phyloP scores from a whole-genome alignment of 2,329 filamentous ascomycete genomes.

The Hirsutella thompsonii region DNA sequence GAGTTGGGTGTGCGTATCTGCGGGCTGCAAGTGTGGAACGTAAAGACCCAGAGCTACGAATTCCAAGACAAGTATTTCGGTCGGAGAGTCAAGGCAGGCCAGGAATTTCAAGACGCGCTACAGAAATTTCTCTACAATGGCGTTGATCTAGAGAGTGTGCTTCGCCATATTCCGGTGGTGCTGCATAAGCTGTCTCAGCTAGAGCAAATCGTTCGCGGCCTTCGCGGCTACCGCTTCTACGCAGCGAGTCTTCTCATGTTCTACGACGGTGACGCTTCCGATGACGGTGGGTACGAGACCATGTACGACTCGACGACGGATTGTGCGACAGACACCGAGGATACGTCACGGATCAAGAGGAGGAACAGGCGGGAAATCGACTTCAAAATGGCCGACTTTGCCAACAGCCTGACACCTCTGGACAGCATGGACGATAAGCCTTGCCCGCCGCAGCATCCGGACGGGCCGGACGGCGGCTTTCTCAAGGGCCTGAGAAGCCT shows the following conservation, averaged over 20 bases:
- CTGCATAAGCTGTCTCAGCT: constrained; percentile 72
- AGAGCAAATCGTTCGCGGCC: constrained; percentile 66
- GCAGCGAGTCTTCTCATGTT: constrained; percentile 90
- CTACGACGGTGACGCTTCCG: constrained; percentile 71
- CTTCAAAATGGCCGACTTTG: constrained; percentile 97
- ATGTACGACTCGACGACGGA: constrained; percentile 45
- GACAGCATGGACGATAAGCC: constrained; percentile 49
- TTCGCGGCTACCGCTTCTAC: constrained; percentile 87
- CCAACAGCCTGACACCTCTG: constrained; percentile 87
- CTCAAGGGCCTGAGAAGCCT: constrained; percentile 71
- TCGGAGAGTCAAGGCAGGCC: constrained; percentile 71
- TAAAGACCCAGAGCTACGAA: constrained; percentile 67
- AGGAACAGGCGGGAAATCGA: constrained; percentile 55
- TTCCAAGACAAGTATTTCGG: constrained; percentile 99
- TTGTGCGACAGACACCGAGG: constrained; percentile 44
- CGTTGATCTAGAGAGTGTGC: constrained; percentile 63
- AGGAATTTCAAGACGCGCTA: constrained; percentile 78
- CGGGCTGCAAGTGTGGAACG: constrained; percentile 93
- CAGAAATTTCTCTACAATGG: constrained; percentile 88
- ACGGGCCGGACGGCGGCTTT: constrained; percentile 78
- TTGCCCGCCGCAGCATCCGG: constrained; percentile 72
- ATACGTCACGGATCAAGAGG: constrained; percentile 30
- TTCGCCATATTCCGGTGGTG: constrained; percentile 77
- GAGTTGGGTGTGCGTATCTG: constrained; percentile 88
- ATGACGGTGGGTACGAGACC: constrained; percentile 33